Base-by-base conservation (phyloP, 306 rosid species). In the Neltuma alba region DNA sequence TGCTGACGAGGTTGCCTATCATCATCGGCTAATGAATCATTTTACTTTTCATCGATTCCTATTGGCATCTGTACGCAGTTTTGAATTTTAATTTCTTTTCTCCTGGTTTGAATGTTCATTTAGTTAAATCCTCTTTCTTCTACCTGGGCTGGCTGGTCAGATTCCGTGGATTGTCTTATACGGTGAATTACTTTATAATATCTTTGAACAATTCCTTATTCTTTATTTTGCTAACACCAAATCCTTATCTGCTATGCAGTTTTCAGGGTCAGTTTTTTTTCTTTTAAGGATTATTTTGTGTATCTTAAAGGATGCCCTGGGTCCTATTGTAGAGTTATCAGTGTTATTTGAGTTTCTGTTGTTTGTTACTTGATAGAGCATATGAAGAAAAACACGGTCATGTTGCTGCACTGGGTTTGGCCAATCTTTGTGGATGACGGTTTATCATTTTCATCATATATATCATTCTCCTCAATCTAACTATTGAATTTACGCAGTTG, bases 21-120 rank as follows among this genome's bases (percentile, higher is more conserved):
- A 45, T 21, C 64, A 14, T 58, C 65, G 76, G 33, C 34, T 69
- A 37, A 63, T 78, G 76, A 55, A 54, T 64, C 78, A 34, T 75
- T 70, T 64, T 2, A 37, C 34, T 55, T 69, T 72, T 69, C 70
- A 11, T 77, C 0, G 44, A 25, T 58, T 81, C 47, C 37, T 50
- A 61, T 52, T 36, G 67, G 81, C 70, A 11, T 65, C 16, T 34
- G 16, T 21, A 27, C 25, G 10, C 61, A 72, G 63, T 16, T 74
- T 31, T 65, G 68, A 58, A 58, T 58, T 14, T 28, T 58, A 63
- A 47, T 66, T 67, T 16, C 45, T 78, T 81, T 38, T 47, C 61
- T 57, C 70, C 36, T 13, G 23, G 41, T 16, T 77, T 74, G 55
- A 18, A 25, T 27, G 57, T 55, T 50, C 42, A 38, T 65, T 21